Percentiles rank a stretch among this genome's conserved stretches.
Evolutionary conservation across 345 rosid species (phyloP).

Genomic region (Trapa incisa): DNA sequence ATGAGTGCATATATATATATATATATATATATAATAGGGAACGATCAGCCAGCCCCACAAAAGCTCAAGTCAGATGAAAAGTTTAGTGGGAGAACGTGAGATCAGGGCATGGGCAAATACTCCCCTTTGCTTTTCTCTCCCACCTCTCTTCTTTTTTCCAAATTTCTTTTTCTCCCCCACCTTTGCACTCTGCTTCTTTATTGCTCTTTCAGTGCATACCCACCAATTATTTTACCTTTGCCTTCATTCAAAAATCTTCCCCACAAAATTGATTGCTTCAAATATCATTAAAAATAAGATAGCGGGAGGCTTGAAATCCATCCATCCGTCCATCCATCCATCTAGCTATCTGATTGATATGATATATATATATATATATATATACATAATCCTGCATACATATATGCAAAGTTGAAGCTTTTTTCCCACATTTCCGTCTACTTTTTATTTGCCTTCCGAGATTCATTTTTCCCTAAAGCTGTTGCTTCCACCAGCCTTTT

Average conservation of each 20-base stretch:
- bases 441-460: conserved; percentile 16
- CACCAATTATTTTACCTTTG: conserved; percentile 2
- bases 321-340: neutral
- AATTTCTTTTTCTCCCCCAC: conserved; percentile 3
- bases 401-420: neutral
- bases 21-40: neutral
- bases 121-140: conserved; percentile 4
- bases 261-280: no score
- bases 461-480: conserved; percentile 12
- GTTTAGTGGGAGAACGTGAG: conserved; percentile 25
- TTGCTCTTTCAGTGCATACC: conserved; percentile 3
- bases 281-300: no score
- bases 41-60: conserved; percentile 16
- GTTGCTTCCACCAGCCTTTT: conserved; percentile 6
- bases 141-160: conserved; percentile 2
- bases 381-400: neutral
- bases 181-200: neutral
- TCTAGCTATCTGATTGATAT: no score
- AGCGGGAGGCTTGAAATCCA: neutral
- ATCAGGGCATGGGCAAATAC: conserved; percentile 24
- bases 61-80: conserved; percentile 22
- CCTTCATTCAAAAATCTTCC: neutral
- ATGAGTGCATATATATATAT: neutral
- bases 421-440: conserved; percentile 8
- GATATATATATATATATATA: no score